Evolutionary conservation across 75 land plant species (phyloP).

Genomic region (Selaginella tamariscina): DNA sequence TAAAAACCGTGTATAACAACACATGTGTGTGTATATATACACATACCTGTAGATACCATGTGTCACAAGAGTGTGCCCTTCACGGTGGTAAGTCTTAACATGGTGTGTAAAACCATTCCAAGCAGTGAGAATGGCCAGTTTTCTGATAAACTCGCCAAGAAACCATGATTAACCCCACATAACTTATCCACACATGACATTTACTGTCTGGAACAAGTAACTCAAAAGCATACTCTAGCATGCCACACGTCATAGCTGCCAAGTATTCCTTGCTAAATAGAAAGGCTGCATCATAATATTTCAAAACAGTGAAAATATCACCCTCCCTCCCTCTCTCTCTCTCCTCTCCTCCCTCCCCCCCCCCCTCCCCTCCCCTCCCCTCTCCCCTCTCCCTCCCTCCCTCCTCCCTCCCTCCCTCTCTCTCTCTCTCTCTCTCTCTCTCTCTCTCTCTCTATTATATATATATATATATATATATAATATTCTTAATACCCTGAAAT

Average conservation of each 20-base stretch:
- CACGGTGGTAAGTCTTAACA: slow-evolving; percentile 42
- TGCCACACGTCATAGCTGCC: slow-evolving; percentile 52
- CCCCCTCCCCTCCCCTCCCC: too few relatives aligned
- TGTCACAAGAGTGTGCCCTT: slow-evolving; percentile 63
- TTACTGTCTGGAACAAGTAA: slow-evolving; percentile 41
- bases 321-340: too few relatives aligned
- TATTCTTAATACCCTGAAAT: too few relatives aligned
- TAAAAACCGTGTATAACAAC: too few relatives aligned
- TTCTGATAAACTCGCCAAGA: slow-evolving; percentile 65
- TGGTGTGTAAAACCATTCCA: slow-evolving; percentile 65
- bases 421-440: too few relatives aligned
- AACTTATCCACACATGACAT: slow-evolving; percentile 42
- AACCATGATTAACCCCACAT: slow-evolving; percentile 62
- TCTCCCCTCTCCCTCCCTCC: too few relatives aligned
- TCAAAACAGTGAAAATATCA: background rate
- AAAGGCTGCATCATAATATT: slow-evolving; percentile 40
- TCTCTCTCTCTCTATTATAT: too few relatives aligned
- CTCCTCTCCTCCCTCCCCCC: too few relatives aligned
- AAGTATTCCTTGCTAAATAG: slow-evolving; percentile 61
- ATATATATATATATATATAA: too few relatives aligned
- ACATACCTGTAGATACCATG: slow-evolving; percentile 66
- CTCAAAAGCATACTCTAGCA: slow-evolving; percentile 64
- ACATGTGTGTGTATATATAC: too few relatives aligned
- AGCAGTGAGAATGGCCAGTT: slow-evolving; percentile 69
- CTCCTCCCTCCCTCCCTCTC: too few relatives aligned